Conservation (phyloP, 177 flowering plant species). For the Vitis hybrid region DNA sequence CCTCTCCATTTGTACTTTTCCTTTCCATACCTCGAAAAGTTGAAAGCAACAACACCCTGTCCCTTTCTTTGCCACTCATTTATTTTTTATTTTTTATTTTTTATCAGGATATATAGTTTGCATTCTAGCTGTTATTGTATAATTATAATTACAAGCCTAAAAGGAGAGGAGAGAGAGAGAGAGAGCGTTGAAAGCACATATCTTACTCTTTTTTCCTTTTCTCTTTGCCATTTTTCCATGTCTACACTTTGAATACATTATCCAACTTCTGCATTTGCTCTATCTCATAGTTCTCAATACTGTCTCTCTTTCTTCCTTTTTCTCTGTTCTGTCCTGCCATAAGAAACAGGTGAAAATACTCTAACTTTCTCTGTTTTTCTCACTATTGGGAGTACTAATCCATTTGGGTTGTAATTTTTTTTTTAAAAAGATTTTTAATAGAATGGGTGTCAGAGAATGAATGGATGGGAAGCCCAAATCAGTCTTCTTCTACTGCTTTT, state of each 20-base stretch:
- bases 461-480: conserved; percentile 38
- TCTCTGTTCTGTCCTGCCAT: conserved; percentile 1
- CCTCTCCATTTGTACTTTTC: conserved; percentile 24
- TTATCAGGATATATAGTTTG: background rate
- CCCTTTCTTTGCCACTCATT: conserved; percentile 62
- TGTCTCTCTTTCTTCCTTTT: background rate
- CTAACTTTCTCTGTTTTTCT: background rate
- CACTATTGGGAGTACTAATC: conserved; percentile 2
- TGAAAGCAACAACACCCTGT: conserved; percentile 64
- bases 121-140: background rate
- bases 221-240: background rate
- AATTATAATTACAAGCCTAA: conserved; percentile 11
- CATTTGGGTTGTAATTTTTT: background rate
- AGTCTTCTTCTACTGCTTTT: conserved; percentile 27
- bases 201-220: conserved; percentile 8
- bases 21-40: conserved; percentile 27
- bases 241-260: conserved; percentile 7
- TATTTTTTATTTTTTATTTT: conserved; percentile 6
- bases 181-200: background rate
- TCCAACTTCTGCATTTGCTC: conserved; percentile 15
- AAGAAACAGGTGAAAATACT: conserved; percentile 7
- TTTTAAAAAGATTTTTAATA: conserved; percentile 22
- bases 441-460: conserved; percentile 50
- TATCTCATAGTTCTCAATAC: conserved; percentile 9
- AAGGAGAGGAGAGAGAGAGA: conserved; percentile 12